Base-by-base conservation (phyloP, 2,329 filamentous ascomycete genomes). In the Ophiocordyceps unilateralis region DNA sequence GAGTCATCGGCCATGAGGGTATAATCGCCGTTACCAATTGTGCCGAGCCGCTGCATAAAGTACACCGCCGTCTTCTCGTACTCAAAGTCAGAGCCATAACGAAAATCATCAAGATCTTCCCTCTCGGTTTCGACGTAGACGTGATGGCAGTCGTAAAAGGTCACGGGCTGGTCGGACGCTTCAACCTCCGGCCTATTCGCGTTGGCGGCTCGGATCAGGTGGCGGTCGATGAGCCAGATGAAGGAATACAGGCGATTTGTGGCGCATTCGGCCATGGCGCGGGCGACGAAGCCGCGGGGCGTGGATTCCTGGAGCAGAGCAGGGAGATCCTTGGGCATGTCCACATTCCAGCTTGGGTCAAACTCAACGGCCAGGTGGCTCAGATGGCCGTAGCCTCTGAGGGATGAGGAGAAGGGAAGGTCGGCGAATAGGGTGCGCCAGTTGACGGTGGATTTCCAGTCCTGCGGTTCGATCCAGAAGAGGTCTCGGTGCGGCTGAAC, bases 291-390 rank as follows among this genome's bases (percentile, higher is more conserved):
- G 11, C 41, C 41, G 5, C 41, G 34, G 5, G 41, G n/a, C 2
- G 9, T 38, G 11, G 34, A 11, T 14, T 42, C 41, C 36, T 39
- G 22, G 4, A 42, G 41, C 34, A 42, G 23, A 3, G 17, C 23
- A 17, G 10, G 20, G 9, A 42, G n/a, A 30, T 42, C 34, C 34
- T 42, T 39, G 34, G 41, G 41, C 17, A 42, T 10, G 24, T 32
- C 23, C n/a, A 22, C 17, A n/a, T 42, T 42, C 41, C 41, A 42
- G 41, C 41, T 42, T 17, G 34, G 4, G 34, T 42, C 41, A 24
- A 28, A 28, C n/a, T 39, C 41, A 34, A 42, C 36, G 22, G 34
- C 41, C 5, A 42, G 17, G 36, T 42, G 34, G n/a, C 36, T 28
- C 17, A 42, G 22, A 8, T 42, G 34, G 23, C 36, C 17, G 23